Conservation (phyloP, 148 eudicot genomes). For the Nyssa sinensis region DNA sequence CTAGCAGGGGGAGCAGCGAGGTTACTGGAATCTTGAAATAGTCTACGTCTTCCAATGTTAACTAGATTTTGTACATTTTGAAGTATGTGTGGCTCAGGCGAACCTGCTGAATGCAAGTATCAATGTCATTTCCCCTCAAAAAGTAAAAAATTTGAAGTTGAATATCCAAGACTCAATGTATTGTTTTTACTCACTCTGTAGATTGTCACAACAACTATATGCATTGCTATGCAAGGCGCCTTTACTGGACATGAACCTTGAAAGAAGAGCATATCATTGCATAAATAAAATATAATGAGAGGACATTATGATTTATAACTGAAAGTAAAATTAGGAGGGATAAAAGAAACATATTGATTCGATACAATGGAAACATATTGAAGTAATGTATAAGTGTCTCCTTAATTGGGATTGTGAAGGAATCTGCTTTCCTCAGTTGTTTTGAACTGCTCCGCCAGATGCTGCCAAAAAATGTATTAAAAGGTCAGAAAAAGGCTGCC, state of each 20-base stretch:
- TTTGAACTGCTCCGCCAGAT: conserved; percentile 24
- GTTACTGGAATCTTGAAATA: conserved; percentile 70
- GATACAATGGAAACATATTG: conserved; percentile 37
- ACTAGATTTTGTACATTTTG: conserved; percentile 26
- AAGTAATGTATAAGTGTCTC: conserved; percentile 22
- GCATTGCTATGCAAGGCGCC: conserved; percentile 20
- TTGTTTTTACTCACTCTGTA: conserved; percentile 46
- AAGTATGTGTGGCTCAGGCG: conserved; percentile 24
- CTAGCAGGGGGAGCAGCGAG: conserved; percentile 52
- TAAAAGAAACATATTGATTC: background rate
- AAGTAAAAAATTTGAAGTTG: background rate
- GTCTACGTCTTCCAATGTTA: conserved; percentile 41
- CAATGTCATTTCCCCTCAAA: background rate
- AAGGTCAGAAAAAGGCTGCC: conserved; percentile 6
- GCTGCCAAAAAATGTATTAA: conserved; percentile 31
- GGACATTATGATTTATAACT: background rate
- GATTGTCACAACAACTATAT: conserved; percentile 29
- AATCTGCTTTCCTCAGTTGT: conserved; percentile 30
- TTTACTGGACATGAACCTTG: conserved; percentile 43
- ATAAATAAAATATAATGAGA: background rate
- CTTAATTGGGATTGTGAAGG: conserved; percentile 22
- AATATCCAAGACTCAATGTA: background rate
- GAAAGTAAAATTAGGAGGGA: background rate
- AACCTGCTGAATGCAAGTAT: conserved; percentile 34
- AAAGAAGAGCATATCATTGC: conserved; percentile 19